Evolutionary conservation across 345 rosid genomes (phyloP), one percentile per base, ranked within the genome.

Genomic region (Eucalyptus erythrocorys): DNA sequence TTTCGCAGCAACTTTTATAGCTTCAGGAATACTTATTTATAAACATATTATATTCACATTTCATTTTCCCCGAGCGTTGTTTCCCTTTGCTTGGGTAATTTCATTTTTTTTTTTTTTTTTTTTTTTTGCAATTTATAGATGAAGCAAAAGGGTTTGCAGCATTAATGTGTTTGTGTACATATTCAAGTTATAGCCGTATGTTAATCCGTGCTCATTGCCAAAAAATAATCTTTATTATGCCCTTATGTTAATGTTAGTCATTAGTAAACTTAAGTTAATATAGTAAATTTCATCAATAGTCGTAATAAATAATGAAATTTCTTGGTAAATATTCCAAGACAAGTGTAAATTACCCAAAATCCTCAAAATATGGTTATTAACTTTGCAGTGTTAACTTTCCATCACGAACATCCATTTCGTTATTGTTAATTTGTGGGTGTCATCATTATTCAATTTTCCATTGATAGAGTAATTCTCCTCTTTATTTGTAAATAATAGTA

Each of bases 241-340:
- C 10, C 13, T 1, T 8, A 68, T 2, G 80, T 68, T 68, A 68
- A 16, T 68, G 12, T 8, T 16, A 16, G 24, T 68, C 6, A 5
- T 64, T n/a, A n/a, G 37, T 64, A n/a, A 64, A 64, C 37, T 30
- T 64, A 4, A 64, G 14, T 64, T 14, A 64, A n/a, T n/a, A 14
- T 5, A 64, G 37, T 64, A 64, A 64, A 64, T 64, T 64, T n/a
- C 71, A 64, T 64, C 37, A 30, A n/a, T n/a, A 13, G 37, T n/a
- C 2, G 0, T n/a, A 15, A 66, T 2, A 6, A 27, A n/a, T n/a
- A 7, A 66, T 11, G 3, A 32, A 66, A n/a, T 15, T 66, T 66
- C 40, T 15, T 0, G 0, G 1, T 66, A 32, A n/a, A 15, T 50
- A 50, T 50, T 50, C 53, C 1, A 15, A 3, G 16, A 50, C 53